phyloP scores from a whole-genome alignment of 1,284 basidiomycete genomes.

The Macrocystidia cucumis region DNA sequence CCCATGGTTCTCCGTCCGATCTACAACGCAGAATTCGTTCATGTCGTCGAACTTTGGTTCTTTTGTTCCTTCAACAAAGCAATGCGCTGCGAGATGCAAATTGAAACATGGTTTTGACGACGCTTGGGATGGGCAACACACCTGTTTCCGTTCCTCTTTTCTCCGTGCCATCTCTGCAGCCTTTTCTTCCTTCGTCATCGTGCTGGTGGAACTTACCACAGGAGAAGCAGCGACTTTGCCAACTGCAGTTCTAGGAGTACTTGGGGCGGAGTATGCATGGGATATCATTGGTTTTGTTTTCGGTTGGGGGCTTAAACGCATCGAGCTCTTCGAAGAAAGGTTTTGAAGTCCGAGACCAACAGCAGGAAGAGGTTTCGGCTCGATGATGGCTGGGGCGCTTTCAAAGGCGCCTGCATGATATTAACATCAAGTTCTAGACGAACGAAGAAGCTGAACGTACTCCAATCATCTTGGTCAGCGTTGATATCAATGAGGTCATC shows the following conservation, averaged over 20 bases:
- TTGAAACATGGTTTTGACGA: slow-evolving; percentile 3
- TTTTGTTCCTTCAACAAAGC: slow-evolving; percentile 69
- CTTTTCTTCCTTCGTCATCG: slow-evolving; percentile 80
- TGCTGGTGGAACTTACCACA: too few species aligned
- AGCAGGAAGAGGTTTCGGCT: slow-evolving; percentile 18
- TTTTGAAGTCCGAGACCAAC: slow-evolving; percentile 7
- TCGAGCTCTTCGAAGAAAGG: neutral
- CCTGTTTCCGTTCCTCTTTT: slow-evolving; percentile 84
- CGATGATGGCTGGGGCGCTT: slow-evolving; percentile 37
- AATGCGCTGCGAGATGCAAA: slow-evolving; percentile 39
- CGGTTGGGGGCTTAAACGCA: neutral
- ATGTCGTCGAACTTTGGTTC: too few species aligned
- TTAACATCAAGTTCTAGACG: neutral
- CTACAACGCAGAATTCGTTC: too few species aligned
- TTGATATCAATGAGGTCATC: slow-evolving; percentile 88
- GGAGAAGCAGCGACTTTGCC: slow-evolving; percentile 18
- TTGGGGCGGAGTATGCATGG: slow-evolving; percentile 1
- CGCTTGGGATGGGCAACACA: slow-evolving; percentile 21
- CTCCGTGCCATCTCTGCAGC: slow-evolving; percentile 83
- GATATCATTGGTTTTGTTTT: neutral
- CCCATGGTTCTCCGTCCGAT: too few species aligned
- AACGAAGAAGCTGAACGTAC: slow-evolving; percentile 32
- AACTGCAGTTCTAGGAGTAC: slow-evolving; percentile 10
- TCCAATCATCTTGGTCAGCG: slow-evolving; percentile 90
- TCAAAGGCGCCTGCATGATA: slow-evolving; percentile 69